Percentiles rank a stretch among this genome's conserved stretches.
phyloP scores from a whole-genome alignment of 805 yeast genomes.

The Nakazawaea ambrosiae region DNA sequence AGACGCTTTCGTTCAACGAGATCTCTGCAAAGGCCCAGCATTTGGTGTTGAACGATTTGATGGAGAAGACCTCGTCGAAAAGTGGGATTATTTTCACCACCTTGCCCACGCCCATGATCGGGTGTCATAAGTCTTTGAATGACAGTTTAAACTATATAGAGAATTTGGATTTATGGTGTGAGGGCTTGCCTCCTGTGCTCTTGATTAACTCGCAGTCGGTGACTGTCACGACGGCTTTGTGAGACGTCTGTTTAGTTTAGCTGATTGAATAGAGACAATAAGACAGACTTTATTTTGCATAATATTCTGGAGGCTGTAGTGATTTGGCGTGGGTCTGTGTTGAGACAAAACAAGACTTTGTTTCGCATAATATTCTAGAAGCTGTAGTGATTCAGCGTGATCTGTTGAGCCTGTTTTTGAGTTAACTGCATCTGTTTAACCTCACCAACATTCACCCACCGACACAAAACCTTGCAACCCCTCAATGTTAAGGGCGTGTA shows the following conservation, averaged over 20 bases:
- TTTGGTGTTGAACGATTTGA: slow-evolving; percentile 77
- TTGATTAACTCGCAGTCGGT: slow-evolving; percentile 87
- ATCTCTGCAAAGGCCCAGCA: slow-evolving; percentile 92
- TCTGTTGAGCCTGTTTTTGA: no score
- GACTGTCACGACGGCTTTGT: slow-evolving; percentile 92
- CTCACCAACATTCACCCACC: no score
- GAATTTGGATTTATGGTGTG: slow-evolving; percentile 73
- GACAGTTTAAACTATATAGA: slow-evolving; percentile 72
- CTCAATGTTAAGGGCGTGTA: no score
- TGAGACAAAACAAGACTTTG: no score
- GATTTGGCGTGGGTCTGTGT: neutral
- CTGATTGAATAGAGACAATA: neutral
- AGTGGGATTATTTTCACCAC: slow-evolving; percentile 84
- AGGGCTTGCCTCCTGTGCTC: slow-evolving; percentile 75
- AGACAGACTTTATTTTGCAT: neutral
- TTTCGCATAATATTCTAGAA: no score
- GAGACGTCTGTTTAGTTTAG: slow-evolving; percentile 9
- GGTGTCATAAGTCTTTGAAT: slow-evolving; percentile 64
- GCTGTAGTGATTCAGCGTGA: no score
- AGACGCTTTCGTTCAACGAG: slow-evolving; percentile 56
- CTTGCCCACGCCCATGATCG: slow-evolving; percentile 79
- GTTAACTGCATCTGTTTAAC: no score
- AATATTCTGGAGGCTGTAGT: no score
- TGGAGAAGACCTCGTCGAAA: slow-evolving; percentile 54
- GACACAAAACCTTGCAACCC: no score